A percentile compares a stretch with the other conserved stretches of the same genome.
phyloP scores from a whole-genome alignment of 1,284 basidiomycete genomes.

The Athelia sp. region DNA sequence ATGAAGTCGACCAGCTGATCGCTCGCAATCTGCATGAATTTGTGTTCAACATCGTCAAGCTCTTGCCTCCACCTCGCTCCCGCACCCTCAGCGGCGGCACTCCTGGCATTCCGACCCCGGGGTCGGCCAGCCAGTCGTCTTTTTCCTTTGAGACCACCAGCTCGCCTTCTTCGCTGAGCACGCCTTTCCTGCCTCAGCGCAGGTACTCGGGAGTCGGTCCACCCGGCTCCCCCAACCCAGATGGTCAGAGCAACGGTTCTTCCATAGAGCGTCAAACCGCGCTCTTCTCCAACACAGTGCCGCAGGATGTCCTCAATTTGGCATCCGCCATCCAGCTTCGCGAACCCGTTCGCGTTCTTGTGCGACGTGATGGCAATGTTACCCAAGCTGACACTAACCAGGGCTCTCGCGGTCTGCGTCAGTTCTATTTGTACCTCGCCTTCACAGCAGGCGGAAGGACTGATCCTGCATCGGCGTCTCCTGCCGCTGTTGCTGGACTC shows the following conservation, averaged over 20 bases:
- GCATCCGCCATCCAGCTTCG: conserved; percentile 84
- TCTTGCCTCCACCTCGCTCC: conserved; percentile 82
- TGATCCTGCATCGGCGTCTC: conserved; percentile 40
- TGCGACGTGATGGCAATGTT: conserved; percentile 89
- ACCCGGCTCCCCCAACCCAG: conserved; percentile 32
- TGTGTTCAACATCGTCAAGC: conserved; percentile 87
- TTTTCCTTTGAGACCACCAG: conserved; percentile 40
- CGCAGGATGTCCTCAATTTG: conserved; percentile 90
- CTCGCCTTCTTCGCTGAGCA: conserved; percentile 26
- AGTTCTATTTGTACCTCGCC: conserved; percentile 90
- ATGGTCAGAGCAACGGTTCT: conserved; percentile 25
- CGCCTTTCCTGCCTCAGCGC: conserved; percentile 51
- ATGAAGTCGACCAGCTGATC: conserved; percentile 97
- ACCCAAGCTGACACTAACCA: conserved; percentile 66
- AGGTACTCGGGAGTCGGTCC: conserved; percentile 54
- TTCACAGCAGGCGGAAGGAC: conserved; percentile 81
- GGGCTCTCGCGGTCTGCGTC: conserved; percentile 79
- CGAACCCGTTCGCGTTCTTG: conserved; percentile 94
- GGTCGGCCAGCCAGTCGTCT: conserved; percentile 27
- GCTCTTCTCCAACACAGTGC: conserved; percentile 92
- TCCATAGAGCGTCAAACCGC: conserved; percentile 87
- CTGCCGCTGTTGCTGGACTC: conserved; percentile 57
- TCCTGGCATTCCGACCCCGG: conserved; percentile 28
- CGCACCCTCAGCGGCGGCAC: conserved; percentile 45
- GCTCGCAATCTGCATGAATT: conserved; percentile 95